Base-by-base conservation (phyloP, 2,329 filamentous ascomycete species). In the Botrytis pseudocinerea region DNA sequence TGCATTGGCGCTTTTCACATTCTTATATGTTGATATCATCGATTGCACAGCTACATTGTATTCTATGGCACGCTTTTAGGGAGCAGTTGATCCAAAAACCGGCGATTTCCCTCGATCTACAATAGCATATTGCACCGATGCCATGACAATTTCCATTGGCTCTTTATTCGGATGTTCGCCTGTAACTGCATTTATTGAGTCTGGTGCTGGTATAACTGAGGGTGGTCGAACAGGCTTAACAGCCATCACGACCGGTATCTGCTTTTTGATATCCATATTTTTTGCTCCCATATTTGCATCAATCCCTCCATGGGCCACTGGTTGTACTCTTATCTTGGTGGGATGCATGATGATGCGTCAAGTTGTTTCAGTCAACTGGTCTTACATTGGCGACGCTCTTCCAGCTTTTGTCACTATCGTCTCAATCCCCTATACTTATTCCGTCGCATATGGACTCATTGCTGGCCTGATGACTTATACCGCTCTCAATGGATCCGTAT, bases 71-170 rank as follows among this genome's bases (percentile, higher is more conserved):
- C 90, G 91, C 35, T 93, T 93, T 82, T 90, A 88, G 75, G 89
- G 89, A 42, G 87, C 88, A 62, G 88, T 92, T 76, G 86, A 91
- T 79, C 82, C 87, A 76, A 85, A 88, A 63, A 89, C 91, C 2
- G 89, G 91, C n/a, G 93, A 97, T 80, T 97, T 97, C 75, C 93
- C 95, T 70, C 91, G 93, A 59, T 95, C 92, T 2, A 93, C 94
- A 0, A 83, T 95, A 46, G 94, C 94, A 1, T 94, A 93, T 81
- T 91, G 88, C 77, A 89, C 88, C 5, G 92, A 94, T 76, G 91
- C 92, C 1, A 82, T 90, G 22, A 90, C 90, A 74, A 93, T 94
- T 76, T 92, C 91, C 0, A 87, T 94, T 66, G 91, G 91, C 5
- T 88, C 90, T 0, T 84, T 94, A 0, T 86, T 94, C 73, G 92